These are phyloP conservation scores for Polyporus tsugae DNA, from an alignment of 1,284 basidiomycete species.

Conservation along the genomic window DNA sequence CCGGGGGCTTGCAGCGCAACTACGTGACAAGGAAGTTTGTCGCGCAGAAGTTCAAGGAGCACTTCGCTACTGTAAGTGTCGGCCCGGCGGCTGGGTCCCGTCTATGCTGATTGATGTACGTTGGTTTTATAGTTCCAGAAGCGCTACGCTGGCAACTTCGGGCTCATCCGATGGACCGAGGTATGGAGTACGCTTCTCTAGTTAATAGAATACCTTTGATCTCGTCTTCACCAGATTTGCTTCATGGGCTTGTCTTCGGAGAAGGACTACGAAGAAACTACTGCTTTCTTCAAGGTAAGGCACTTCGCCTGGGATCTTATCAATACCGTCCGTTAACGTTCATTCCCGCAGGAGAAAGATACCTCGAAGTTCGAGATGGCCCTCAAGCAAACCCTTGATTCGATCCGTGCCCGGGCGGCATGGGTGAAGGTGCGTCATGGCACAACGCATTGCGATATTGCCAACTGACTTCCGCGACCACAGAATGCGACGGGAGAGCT, in stretches of 20 bases:
- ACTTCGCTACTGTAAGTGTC: conserved; percentile 66
- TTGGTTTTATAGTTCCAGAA: conserved; percentile 63
- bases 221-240: conserved; percentile 50
- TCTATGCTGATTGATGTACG: neutral
- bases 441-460: neutral
- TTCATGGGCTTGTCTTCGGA: conserved; percentile 72
- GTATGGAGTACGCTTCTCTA: conserved; percentile 3
- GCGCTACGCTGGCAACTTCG: conserved; percentile 77
- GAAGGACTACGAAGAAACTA: conserved; percentile 72
- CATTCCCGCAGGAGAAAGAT: conserved; percentile 60
- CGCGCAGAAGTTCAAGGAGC: conserved; percentile 58
- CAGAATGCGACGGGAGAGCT: conserved; percentile 68
- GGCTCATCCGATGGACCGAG: conserved; percentile 36
- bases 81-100: neutral
- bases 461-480: neutral
- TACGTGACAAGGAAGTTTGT: conserved; percentile 50
- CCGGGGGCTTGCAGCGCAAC: conserved; percentile 55
- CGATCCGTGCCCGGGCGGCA: conserved; percentile 62
- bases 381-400: conserved; percentile 74
- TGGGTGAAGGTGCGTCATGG: conserved; percentile 62
- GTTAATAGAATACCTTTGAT: no score
- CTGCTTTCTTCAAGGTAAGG: conserved; percentile 72
- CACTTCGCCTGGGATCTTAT: neutral
- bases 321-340: conserved; percentile 19
- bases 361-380: conserved; percentile 69